A percentile compares a stretch with the other conserved stretches of the same genome.
Conservation (phyloP, 257 asterid species). For the Solanum gracilifrons region DNA sequence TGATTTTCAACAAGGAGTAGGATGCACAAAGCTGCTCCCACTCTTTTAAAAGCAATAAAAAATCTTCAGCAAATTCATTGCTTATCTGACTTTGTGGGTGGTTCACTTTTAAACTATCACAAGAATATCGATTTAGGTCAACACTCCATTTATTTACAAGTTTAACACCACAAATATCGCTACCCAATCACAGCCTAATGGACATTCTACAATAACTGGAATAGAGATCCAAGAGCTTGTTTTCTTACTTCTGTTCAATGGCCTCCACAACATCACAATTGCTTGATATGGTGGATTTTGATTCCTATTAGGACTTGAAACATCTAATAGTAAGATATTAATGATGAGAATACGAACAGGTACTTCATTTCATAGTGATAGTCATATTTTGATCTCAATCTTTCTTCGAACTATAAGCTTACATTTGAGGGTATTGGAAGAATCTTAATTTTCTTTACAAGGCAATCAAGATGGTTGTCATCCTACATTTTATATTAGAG, state of each 20-base stretch:
- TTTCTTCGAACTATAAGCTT: not conserved
- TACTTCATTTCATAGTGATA: slow-evolving; percentile 39
- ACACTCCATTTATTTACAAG: too few relatives aligned
- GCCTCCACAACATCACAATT: slow-evolving; percentile 22
- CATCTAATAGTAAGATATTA: slow-evolving; percentile 38
- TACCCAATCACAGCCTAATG: slow-evolving; percentile 8
- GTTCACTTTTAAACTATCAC: slow-evolving; percentile 11
- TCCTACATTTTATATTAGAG: too few relatives aligned
- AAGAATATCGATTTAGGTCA: too few relatives aligned
- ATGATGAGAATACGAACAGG: slow-evolving; percentile 43
- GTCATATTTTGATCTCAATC: not conserved
- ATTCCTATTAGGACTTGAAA: slow-evolving; percentile 16
- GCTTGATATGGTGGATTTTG: slow-evolving; percentile 50
- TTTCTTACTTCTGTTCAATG: slow-evolving; percentile 17
- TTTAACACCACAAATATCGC: too few relatives aligned
- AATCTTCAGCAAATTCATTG: slow-evolving; percentile 52
- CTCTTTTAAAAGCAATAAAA: slow-evolving; percentile 35
- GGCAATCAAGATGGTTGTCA: too few relatives aligned
- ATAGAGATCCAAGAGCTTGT: slow-evolving; percentile 48
- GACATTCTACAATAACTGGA: slow-evolving; percentile 69
- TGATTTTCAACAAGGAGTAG: too few relatives aligned
- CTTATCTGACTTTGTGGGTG: slow-evolving; percentile 79
- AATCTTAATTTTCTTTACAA: too few relatives aligned
- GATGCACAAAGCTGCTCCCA: slow-evolving; percentile 53
- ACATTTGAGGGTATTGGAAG: too few relatives aligned